Base-by-base conservation (phyloP, 176 grass and related monocot species). In the Oryza coarctata region DNA sequence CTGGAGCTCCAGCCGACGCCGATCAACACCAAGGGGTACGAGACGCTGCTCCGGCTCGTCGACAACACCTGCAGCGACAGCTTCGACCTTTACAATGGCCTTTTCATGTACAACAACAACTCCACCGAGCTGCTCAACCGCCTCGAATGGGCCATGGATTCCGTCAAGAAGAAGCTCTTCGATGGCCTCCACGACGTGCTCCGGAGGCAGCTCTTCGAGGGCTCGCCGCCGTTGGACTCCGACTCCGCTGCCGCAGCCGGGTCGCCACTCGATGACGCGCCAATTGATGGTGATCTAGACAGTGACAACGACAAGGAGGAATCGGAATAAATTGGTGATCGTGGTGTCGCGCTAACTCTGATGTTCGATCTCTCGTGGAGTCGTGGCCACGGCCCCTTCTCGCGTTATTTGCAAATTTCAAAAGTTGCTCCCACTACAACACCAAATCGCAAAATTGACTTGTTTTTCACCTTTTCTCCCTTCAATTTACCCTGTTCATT, bases 91-190 rank as follows among this genome's bases (percentile, higher is more conserved):
- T 97, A 94, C 83, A 90, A 97, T 40, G 94, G 91, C 7, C 88
- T 97, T 40, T 97, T 97, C 81, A 92, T 97, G 94, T 97, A 97
- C 71, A 97, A 97, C 64, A 88, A 85, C 63, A 94, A 94, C 86
- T 88, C 94, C 4, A 97, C 80, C 6, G 91, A 97, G 63, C 78
- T 92, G 79, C 74, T 97, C 61, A 65, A 97, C 55, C 87, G 94
- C 11, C 85, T 97, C 12, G 85, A 92, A n/a, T 47, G 20, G 13
- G 94, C 94, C 12, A 45, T 91, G 55, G 55, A 60, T 60, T 60
- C 55, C 7, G 55, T 97, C 23, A 97, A 94, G 89, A 80, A 28
- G 91, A 88, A 62, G 82, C 91, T 97, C 41, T 88, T 89, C 26
- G 89, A 86, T 18, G 41, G 72, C 4, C 80, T 97, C 4, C 94